A percentile compares a stretch with the other conserved stretches of the same genome.
phyloP scores from a whole-genome alignment of 257 asterid species.

The Scutellaria minor region DNA sequence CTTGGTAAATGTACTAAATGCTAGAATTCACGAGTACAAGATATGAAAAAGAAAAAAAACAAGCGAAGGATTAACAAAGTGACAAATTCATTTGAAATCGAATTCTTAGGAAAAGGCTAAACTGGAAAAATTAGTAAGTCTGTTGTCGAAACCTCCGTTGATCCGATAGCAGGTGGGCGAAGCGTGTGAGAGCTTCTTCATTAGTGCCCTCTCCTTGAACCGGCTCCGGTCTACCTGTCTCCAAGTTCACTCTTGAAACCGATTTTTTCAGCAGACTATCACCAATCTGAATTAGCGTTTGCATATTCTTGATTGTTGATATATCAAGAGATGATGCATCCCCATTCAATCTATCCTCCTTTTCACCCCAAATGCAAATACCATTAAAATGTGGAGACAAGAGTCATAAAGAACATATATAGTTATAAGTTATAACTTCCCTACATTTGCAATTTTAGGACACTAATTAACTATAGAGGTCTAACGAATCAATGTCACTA shows the following conservation, averaged over 20 bases:
- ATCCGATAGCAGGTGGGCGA: constrained; percentile 64
- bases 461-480: too few relatives aligned
- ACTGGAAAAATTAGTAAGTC: background rate
- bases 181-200: constrained; percentile 57
- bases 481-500: too few relatives aligned
- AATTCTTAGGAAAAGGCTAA: too few relatives aligned
- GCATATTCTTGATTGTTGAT: constrained; percentile 51
- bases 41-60: too few relatives aligned
- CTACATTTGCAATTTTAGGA: too few relatives aligned
- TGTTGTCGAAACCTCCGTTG: constrained; percentile 50
- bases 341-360: constrained; percentile 56
- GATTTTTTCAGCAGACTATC: constrained; percentile 54
- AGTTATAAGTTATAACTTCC: too few relatives aligned
- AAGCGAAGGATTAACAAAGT: too few relatives aligned
- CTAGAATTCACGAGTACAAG: too few relatives aligned
- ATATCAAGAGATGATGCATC: constrained; percentile 60
- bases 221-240: constrained; percentile 59
- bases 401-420: background rate
- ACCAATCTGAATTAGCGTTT: constrained; percentile 53
- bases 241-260: constrained; percentile 65
- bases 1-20: too few relatives aligned
- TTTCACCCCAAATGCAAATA: background rate
- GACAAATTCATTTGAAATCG: too few relatives aligned
- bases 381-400: background rate
- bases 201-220: constrained; percentile 66